Evolutionary conservation across 164 flowering plant genomes (phyloP), one percentile per base, ranked within the genome.

Genomic region (Paratinospora sagittata): DNA sequence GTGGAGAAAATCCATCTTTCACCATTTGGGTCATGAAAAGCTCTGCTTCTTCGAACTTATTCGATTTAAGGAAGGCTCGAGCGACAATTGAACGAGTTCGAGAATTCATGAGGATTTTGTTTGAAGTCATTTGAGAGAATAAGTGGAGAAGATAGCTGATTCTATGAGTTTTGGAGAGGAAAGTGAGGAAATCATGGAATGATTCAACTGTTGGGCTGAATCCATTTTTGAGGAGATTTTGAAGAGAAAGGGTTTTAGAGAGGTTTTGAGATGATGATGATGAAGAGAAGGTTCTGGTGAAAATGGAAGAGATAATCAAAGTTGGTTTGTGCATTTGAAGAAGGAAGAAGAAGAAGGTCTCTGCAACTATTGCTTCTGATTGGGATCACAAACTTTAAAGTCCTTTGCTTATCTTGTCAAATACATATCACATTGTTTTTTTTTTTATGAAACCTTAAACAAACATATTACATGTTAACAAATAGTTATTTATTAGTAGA

Each of bases 141-240:
- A 89, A 75, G 77, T 78, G 76, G 17, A 84, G 68, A 27, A 85
- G 30, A 6, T 30, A 55, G n/a, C 75, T 60, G 76, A 73, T 78
- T 69, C 68, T 78, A 41, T 65, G 82, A 43, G 52, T 12, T 39
- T 66, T 67, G 13, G 68, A 84, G 74, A 88, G 91, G 52, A 78
- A 83, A 65, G 62, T 63, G 39, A 91, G 84, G 76, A 84, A 82
- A 6, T 47, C 49, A 74, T 82, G 83, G 69, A 85, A 60, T 75
- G 84, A 72, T 47, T 77, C 49, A 37, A 80, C 74, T 2, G 88
- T 82, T 57, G 91, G 93, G 43, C 74, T 78, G 76, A 82, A 81
- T 41, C 97, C 95, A 8, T 79, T 76, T 70, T 89, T 89, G 47
- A 89, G 73, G n/a, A 85, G 81, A 23, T 79, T 76, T 67, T 79